Evolutionary conservation across 257 asterid genomes (phyloP).

Genomic region (Solanum sparsipilum): DNA sequence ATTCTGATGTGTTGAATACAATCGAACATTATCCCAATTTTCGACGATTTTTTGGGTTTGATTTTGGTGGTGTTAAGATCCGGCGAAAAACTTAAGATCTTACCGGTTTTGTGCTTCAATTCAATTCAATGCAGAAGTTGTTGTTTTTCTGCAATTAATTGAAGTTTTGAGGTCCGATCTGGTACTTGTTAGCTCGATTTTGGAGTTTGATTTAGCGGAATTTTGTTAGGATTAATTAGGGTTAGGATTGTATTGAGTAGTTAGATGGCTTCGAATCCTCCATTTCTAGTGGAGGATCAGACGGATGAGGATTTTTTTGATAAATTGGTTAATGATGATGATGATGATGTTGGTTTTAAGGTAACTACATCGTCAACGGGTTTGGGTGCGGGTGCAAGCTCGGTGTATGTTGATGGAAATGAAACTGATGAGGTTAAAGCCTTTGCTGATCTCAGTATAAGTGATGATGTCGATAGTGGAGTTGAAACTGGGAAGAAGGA

Average conservation of each 20-base stretch:
- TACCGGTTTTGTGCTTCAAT: neutral
- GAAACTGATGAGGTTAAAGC: slow-evolving; percentile 66
- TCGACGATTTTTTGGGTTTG: neutral
- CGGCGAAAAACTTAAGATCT: neutral
- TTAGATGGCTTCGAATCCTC: slow-evolving; percentile 39
- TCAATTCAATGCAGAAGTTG: neutral
- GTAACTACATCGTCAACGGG: slow-evolving; percentile 17
- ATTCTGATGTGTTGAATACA: neutral
- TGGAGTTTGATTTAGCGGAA: neutral
- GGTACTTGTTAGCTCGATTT: neutral
- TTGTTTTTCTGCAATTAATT: neutral
- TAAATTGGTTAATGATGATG: slow-evolving; percentile 83
- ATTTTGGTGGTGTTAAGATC: neutral
- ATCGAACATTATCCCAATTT: neutral
- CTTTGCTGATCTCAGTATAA: slow-evolving; percentile 57
- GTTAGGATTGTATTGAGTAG: neutral
- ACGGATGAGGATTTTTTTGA: slow-evolving; percentile 94
- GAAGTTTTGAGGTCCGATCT: slow-evolving; percentile 4
- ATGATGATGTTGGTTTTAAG: slow-evolving; percentile 48
- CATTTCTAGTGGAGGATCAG: slow-evolving; percentile 90
- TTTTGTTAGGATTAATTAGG: neutral
- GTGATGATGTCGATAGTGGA: slow-evolving; percentile 29
- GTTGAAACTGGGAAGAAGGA: slow-evolving; percentile 14
- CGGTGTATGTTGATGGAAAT: slow-evolving; percentile 28
- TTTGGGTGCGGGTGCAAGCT: neutral